phyloP scores from a whole-genome alignment of 1,284 basidiomycete species.

The Marasmius tenuissimus region DNA sequence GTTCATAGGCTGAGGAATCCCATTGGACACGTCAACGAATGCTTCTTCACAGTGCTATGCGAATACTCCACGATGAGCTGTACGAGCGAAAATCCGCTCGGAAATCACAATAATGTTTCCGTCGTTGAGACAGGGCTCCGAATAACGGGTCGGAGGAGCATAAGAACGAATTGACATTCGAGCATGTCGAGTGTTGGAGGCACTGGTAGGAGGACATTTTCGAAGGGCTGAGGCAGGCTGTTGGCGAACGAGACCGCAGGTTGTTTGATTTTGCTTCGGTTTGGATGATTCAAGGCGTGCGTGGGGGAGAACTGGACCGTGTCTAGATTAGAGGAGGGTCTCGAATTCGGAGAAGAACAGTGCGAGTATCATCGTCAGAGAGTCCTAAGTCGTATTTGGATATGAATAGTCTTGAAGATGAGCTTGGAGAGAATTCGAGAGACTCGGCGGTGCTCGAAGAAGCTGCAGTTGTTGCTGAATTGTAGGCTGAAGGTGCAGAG shows the following conservation, averaged over 20 bases:
- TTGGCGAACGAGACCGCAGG: neutral
- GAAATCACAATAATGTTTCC: constrained; percentile 40
- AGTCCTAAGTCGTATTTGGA: neutral
- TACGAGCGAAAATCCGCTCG: constrained; percentile 31
- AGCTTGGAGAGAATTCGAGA: neutral
- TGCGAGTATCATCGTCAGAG: neutral
- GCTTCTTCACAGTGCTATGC: constrained; percentile 43
- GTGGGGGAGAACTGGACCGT: constrained; percentile 9
- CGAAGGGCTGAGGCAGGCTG: neutral
- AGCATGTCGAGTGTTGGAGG: neutral
- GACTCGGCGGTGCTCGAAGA: no score
- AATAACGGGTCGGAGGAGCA: neutral
- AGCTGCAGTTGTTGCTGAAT: neutral
- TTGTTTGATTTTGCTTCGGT: constrained; percentile 1
- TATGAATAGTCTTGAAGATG: neutral
- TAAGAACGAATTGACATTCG: no score
- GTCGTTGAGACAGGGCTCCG: constrained; percentile 36
- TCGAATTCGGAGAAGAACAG: neutral
- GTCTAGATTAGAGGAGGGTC: no score
- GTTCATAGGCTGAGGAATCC: constrained; percentile 18
- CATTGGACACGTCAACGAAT: constrained; percentile 37
- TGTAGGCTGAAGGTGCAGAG: constrained; percentile 18
- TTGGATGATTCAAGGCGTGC: constrained; percentile 35
- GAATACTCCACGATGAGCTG: constrained; percentile 42
- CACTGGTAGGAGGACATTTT: neutral